These are phyloP conservation scores for Cucurbita ficifolia DNA, from an alignment of 306 rosid species.

Conservation along the genomic window DNA sequence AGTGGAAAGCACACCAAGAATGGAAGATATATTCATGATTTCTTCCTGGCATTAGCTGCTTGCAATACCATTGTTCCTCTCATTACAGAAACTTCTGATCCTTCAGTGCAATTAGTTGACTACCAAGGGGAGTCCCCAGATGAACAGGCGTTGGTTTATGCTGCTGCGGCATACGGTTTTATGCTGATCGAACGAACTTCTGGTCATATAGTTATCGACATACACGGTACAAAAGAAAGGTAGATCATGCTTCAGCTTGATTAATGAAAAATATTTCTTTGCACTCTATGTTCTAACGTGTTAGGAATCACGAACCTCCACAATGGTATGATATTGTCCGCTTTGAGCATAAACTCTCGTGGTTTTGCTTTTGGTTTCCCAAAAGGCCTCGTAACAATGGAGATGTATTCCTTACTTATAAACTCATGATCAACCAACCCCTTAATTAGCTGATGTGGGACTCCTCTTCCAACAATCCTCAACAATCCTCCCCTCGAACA, in stretches of 20 bases:
- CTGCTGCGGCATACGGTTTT: constrained; percentile 87
- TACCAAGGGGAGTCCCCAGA: constrained; percentile 99
- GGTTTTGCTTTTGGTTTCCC: too few species aligned
- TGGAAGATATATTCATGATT: constrained; percentile 45
- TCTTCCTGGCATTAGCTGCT: constrained; percentile 84
- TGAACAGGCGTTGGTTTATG: constrained; percentile 88
- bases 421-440: too few species aligned
- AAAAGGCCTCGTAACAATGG: too few species aligned
- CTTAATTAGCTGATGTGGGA: too few species aligned
- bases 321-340: too few species aligned
- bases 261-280: neutral
- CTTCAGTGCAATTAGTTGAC: constrained; percentile 54
- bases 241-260: constrained; percentile 6
- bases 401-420: too few species aligned
- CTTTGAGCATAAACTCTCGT: too few species aligned
- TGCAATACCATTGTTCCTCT: constrained; percentile 98
- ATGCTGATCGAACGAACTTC: constrained; percentile 84
- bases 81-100: constrained; percentile 48
- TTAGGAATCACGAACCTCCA: too few species aligned
- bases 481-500: too few species aligned
- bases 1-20: constrained; percentile 24
- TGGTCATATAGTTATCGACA: constrained; percentile 73
- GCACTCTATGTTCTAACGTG: neutral
- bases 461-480: too few species aligned
- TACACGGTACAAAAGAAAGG: constrained; percentile 67